phyloP scores from a whole-genome alignment of 116 monocot genomes.

The Posidonia oceanica region DNA sequence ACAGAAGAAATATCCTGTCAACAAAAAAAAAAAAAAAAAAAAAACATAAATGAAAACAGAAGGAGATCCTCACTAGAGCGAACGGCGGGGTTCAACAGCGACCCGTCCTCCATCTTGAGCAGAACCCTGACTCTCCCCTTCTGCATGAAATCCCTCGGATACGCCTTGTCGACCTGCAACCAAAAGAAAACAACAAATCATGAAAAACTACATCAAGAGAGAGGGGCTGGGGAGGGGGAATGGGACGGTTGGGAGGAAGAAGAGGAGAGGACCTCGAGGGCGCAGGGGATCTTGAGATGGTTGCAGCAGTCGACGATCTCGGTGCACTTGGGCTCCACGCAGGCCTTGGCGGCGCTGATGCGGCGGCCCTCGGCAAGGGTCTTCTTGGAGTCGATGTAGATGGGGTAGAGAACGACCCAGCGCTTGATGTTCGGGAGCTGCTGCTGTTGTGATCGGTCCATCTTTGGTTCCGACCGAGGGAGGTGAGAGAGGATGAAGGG shows the following conservation, averaged over 20 bases:
- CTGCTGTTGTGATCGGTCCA: constrained; percentile 1
- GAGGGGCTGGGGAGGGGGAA: not conserved
- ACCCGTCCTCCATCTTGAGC: constrained; percentile 73
- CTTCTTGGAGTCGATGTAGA: constrained; percentile 93
- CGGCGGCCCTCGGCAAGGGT: constrained; percentile 84
- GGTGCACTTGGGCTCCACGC: constrained; percentile 82
- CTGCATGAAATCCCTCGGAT: constrained; percentile 94
- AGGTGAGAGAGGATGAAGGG: too few relatives aligned
- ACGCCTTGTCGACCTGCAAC: constrained; percentile 79
- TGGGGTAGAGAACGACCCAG: constrained; percentile 75
- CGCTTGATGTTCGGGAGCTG: constrained; percentile 40
- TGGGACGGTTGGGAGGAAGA: not conserved
- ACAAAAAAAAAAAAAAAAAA: not conserved
- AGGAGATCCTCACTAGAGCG: constrained; percentile 45
- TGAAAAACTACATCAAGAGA: not conserved
- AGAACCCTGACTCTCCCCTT: constrained; percentile 80
- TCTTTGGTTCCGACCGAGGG: not conserved
- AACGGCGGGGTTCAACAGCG: constrained; percentile 54
- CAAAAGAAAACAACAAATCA: not conserved
- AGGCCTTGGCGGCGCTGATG: constrained; percentile 51
- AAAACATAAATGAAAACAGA: not conserved
- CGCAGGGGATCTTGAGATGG: constrained; percentile 68
- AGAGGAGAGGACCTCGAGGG: constrained; percentile 53
- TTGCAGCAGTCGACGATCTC: constrained; percentile 86
- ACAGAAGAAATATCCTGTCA: not conserved